Percentiles rank a stretch among this genome's conserved stretches.
Conservation (phyloP, 768 basidiomycete genomes). For the Leccinum aurantiacum region DNA sequence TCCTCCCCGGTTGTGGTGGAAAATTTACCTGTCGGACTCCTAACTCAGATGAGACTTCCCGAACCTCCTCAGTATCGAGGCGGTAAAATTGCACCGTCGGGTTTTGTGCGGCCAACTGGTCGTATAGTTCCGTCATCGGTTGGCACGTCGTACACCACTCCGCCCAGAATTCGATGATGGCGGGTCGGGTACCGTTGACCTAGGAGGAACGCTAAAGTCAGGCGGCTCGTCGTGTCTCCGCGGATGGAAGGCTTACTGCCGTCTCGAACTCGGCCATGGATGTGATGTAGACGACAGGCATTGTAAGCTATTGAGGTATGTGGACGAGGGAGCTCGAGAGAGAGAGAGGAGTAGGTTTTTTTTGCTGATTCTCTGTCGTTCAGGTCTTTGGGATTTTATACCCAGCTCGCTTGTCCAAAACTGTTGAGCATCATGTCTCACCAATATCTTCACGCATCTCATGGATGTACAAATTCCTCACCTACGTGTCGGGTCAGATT, state of each 20-base stretch:
- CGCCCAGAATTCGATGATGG: slow-evolving; percentile 34
- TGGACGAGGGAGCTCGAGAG: slow-evolving; percentile 13
- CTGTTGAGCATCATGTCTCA: slow-evolving; percentile 16
- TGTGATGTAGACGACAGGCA: slow-evolving; percentile 27
- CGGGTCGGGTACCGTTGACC: slow-evolving; percentile 24
- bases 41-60: slow-evolving; percentile 24
- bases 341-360: slow-evolving; percentile 9
- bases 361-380: slow-evolving; percentile 14
- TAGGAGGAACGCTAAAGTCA: slow-evolving; percentile 12
- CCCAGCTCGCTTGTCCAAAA: slow-evolving; percentile 22
- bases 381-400: slow-evolving; percentile 27
- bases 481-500: slow-evolving; percentile 23
- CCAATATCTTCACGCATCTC: slow-evolving; percentile 12
- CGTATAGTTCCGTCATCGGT: slow-evolving; percentile 20
- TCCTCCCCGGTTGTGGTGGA: slow-evolving; percentile 8
- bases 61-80: slow-evolving; percentile 31
- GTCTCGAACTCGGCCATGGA: slow-evolving; percentile 28
- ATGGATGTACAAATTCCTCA: slow-evolving; percentile 19
- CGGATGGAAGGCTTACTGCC: slow-evolving; percentile 16
- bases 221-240: slow-evolving; percentile 1
- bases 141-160: slow-evolving; percentile 31
- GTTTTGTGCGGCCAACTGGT: slow-evolving; percentile 29
- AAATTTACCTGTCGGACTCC: slow-evolving; percentile 26
- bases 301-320: slow-evolving; percentile 16
- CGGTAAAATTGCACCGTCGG: slow-evolving; percentile 30